Percentiles rank a stretch among this genome's conserved stretches.
These are phyloP conservation scores for Podaxis pistillaris DNA, from an alignment of 768 basidiomycete species.

Conservation along the genomic window DNA sequence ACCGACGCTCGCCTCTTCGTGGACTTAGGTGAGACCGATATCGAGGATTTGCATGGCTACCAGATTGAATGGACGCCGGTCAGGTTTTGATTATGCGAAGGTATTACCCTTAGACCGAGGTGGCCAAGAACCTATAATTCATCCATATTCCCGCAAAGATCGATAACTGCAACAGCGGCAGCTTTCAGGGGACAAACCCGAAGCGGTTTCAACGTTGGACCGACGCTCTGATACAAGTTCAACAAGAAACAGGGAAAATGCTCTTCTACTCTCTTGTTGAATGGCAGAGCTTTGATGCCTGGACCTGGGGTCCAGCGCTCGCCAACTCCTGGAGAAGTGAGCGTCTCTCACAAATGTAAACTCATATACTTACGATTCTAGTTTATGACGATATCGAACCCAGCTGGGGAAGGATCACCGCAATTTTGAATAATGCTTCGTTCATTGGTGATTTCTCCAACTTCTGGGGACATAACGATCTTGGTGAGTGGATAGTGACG, in stretches of 20 bases:
- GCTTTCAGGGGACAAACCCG: slow-evolving; percentile 22
- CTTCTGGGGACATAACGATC: slow-evolving; percentile 51
- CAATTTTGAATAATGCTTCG: slow-evolving; percentile 25
- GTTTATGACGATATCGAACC: slow-evolving; percentile 25
- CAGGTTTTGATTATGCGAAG: slow-evolving; percentile 27
- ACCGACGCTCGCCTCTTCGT: slow-evolving; percentile 26
- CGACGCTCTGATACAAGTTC: slow-evolving; percentile 22
- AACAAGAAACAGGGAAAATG: slow-evolving; percentile 24
- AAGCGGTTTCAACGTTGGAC: slow-evolving; percentile 26
- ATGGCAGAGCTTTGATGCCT: slow-evolving; percentile 28
- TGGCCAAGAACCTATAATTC: neutral
- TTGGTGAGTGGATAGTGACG: slow-evolving; percentile 29
- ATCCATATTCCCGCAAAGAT: slow-evolving; percentile 13
- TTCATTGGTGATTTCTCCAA: slow-evolving; percentile 29
- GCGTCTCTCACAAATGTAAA: slow-evolving; percentile 1
- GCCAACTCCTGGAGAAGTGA: slow-evolving; percentile 26
- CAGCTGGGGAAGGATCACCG: slow-evolving; percentile 23
- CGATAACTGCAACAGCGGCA: slow-evolving; percentile 19
- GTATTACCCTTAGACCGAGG: neutral
- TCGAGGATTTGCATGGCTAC: neutral
- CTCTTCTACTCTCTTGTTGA: slow-evolving; percentile 26
- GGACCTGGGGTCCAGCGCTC: slow-evolving; percentile 24
- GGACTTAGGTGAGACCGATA: slow-evolving; percentile 19
- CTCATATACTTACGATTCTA: neutral
- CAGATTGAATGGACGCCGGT: neutral